Conservation (phyloP, 164 flowering plant species). For the Vitis cinerea region DNA sequence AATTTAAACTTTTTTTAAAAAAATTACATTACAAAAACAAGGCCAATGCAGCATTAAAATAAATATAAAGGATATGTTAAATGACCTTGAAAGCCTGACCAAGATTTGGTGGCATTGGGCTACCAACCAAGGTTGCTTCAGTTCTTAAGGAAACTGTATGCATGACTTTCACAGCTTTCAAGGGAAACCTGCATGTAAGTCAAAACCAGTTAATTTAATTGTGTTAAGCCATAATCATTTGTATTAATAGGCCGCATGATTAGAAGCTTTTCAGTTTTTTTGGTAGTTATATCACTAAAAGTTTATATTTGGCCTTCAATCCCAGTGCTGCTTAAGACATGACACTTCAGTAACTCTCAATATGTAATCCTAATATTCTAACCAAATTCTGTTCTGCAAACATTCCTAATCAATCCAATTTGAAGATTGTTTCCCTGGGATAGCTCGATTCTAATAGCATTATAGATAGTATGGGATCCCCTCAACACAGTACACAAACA, state of each 20-base stretch:
- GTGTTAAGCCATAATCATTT: neutral
- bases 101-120: constrained; percentile 65
- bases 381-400: neutral
- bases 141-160: constrained; percentile 91
- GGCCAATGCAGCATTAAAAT: neutral
- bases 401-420: neutral
- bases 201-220: constrained; percentile 1
- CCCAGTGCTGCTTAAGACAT: neutral
- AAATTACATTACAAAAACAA: neutral
- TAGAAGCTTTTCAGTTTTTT: neutral
- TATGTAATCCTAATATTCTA: neutral
- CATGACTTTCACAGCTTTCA: constrained; percentile 96
- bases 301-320: no score
- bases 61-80: neutral
- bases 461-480: neutral
- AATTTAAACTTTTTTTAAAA: neutral
- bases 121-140: constrained; percentile 72
- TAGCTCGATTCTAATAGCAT: neutral
- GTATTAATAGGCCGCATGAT: neutral
- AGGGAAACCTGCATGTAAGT: constrained; percentile 67
- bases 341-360: neutral
- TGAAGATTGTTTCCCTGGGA: neutral
- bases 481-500: neutral
- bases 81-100: constrained; percentile 85
- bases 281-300: neutral